Evolutionary conservation across 2,329 filamentous ascomycete species (phyloP).

Genomic region (Dactylonectria macrodidyma): DNA sequence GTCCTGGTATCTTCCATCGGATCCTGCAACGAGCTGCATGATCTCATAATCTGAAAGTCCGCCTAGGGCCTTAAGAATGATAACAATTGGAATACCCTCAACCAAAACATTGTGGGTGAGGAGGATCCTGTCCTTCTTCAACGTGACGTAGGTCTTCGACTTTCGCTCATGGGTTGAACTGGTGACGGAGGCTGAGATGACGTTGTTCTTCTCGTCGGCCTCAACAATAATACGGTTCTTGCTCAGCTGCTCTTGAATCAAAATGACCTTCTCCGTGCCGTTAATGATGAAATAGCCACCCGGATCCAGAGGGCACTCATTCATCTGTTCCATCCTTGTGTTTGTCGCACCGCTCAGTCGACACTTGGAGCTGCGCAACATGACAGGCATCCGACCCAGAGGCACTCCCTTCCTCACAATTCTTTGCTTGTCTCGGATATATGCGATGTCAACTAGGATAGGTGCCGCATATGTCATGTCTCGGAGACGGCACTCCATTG

Average conservation of each 20-base stretch:
- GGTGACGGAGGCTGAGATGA: slow-evolving; percentile 95
- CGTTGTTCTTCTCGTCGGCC: slow-evolving; percentile 89
- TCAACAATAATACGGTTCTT: slow-evolving; percentile 99
- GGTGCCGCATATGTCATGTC: slow-evolving; percentile 99
- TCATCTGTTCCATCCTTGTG: slow-evolving; percentile 89
- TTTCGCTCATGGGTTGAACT: slow-evolving; percentile 98
- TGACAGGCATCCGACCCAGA: slow-evolving; percentile 94
- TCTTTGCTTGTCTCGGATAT: slow-evolving; percentile 84
- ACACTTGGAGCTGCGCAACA: slow-evolving; percentile 97
- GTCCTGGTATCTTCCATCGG: slow-evolving; percentile 91
- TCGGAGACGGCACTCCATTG: slow-evolving; percentile 95
- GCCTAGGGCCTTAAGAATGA: slow-evolving; percentile 93
- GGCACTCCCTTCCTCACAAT: slow-evolving; percentile 83
- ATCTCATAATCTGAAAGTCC: slow-evolving; percentile 97
- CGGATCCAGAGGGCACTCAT: slow-evolving; percentile 95
- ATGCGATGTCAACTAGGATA: slow-evolving; percentile 93
- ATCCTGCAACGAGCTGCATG: slow-evolving; percentile 88
- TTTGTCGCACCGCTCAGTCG: slow-evolving; percentile 88
- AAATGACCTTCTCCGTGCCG: slow-evolving; percentile 97
- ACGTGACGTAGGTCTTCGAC: slow-evolving; percentile 94
- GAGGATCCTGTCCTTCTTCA: slow-evolving; percentile 93
- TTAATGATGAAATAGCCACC: slow-evolving; percentile 98
- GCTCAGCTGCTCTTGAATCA: slow-evolving; percentile 98
- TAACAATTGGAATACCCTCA: slow-evolving; percentile 95
- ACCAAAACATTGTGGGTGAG: slow-evolving; percentile 93